Evolutionary conservation across 371 early-diverging fungal species (phyloP).

Genomic region (Smittium mucronatum): DNA sequence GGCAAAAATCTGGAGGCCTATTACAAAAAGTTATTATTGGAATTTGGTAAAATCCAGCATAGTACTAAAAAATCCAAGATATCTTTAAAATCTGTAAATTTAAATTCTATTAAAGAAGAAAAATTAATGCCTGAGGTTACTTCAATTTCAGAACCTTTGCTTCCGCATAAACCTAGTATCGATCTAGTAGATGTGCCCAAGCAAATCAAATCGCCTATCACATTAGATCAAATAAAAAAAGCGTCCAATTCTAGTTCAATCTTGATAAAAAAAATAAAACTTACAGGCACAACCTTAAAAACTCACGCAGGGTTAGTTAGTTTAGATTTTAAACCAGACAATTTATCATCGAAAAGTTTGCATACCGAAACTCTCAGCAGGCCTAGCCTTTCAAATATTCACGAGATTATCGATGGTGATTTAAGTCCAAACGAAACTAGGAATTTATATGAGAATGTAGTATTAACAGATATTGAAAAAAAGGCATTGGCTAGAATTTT

Average conservation of each 20-base stretch:
- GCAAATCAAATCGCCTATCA: neutral
- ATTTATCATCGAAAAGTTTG: neutral
- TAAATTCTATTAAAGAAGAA: neutral
- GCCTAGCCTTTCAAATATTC: neutral
- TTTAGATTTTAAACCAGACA: too few species aligned
- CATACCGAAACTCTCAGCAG: neutral
- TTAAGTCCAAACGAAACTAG: neutral
- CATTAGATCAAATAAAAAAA: neutral
- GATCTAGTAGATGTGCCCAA: neutral
- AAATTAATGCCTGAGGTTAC: neutral
- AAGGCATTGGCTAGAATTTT: constrained; percentile 20
- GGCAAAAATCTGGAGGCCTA: constrained; percentile 41
- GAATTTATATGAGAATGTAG: constrained; percentile 4
- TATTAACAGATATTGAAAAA: constrained; percentile 6
- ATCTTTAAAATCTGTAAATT: neutral
- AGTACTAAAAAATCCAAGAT: neutral
- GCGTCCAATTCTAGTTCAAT: neutral
- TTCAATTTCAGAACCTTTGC: too few species aligned
- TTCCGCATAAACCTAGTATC: too few species aligned
- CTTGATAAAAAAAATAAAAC: neutral
- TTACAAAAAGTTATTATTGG: neutral
- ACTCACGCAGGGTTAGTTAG: neutral
- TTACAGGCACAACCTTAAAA: neutral
- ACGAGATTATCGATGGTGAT: neutral
- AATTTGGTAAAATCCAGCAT: neutral